Evolutionary conservation across 768 basidiomycete species (phyloP).

Genomic region (Gloeopeniophorella convolvens): DNA sequence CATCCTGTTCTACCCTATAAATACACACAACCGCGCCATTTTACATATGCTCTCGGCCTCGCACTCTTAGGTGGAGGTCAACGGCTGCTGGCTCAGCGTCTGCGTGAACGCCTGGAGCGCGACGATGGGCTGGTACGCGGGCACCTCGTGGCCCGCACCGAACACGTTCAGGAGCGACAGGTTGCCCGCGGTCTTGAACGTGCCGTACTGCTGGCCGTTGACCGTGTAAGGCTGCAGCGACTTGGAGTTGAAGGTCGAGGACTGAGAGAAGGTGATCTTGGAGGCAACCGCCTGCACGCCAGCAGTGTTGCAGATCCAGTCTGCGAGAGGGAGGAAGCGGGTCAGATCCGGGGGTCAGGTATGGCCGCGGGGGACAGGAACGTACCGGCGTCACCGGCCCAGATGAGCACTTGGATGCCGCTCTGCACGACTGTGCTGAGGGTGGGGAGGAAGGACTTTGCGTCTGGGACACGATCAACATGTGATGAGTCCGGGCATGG

Average conservation of each 20-base stretch:
- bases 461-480: conserved; percentile 27
- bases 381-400: conserved; percentile 34
- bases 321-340: conserved; percentile 29
- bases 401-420: conserved; percentile 40
- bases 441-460: background rate
- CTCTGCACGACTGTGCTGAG: background rate
- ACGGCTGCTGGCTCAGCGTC: conserved; percentile 8
- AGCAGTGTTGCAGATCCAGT: conserved; percentile 40
- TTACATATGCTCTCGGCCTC: too few species aligned
- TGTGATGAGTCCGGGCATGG: too few species aligned
- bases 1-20: too few species aligned
- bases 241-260: conserved; percentile 32
- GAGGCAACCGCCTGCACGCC: conserved; percentile 46
- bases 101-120: conserved; percentile 17
- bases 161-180: conserved; percentile 40
- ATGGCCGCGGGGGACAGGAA: conserved; percentile 23
- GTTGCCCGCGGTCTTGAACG: conserved; percentile 43
- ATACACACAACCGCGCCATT: too few species aligned
- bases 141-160: conserved; percentile 31
- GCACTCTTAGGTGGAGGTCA: conserved; percentile 8
- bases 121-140: conserved; percentile 14
- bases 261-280: conserved; percentile 31
- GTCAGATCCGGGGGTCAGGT: conserved; percentile 33
- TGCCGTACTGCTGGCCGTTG: conserved; percentile 36
- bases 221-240: conserved; percentile 38